Evolutionary conservation across 2,329 filamentous ascomycete genomes (phyloP).

Genomic region (Aspergillus flavus): DNA sequence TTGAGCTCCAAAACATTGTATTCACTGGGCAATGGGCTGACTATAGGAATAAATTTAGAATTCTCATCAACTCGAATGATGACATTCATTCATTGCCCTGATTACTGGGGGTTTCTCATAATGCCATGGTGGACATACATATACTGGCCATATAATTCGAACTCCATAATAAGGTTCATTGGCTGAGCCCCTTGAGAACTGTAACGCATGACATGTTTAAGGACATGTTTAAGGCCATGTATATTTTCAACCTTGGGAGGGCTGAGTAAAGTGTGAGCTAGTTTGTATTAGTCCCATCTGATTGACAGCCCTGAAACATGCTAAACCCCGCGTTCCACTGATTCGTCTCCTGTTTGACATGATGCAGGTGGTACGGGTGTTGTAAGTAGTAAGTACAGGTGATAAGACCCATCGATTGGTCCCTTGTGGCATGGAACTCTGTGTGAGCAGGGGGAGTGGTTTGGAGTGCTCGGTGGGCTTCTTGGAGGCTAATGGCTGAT

Average conservation of each 20-base stretch:
- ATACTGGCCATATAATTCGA: not conserved
- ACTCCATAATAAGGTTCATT: not conserved
- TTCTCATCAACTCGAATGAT: not conserved
- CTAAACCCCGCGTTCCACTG: slow-evolving; percentile 9
- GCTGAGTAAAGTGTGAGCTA: not conserved
- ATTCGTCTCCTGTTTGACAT: not conserved
- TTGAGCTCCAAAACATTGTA: not conserved
- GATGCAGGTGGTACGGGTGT: not conserved
- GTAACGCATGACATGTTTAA: not conserved
- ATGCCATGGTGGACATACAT: not conserved
- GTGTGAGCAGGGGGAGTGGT: not conserved
- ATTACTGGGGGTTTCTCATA: not conserved
- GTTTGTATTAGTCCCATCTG: not conserved
- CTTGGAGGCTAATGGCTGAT: not conserved
- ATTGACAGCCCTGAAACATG: slow-evolving; percentile 7
- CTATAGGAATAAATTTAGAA: not conserved
- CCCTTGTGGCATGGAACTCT: not conserved
- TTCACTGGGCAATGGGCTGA: not conserved
- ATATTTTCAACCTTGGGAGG: not conserved
- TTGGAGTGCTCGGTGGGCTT: not conserved
- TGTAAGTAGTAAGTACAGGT: not conserved
- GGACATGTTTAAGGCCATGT: not conserved
- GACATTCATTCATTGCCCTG: not conserved
- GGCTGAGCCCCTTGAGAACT: not conserved
- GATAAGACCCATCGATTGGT: not conserved